phyloP scores from a whole-genome alignment of 1,284 basidiomycete species.

The Butyriboletus appendiculatus region DNA sequence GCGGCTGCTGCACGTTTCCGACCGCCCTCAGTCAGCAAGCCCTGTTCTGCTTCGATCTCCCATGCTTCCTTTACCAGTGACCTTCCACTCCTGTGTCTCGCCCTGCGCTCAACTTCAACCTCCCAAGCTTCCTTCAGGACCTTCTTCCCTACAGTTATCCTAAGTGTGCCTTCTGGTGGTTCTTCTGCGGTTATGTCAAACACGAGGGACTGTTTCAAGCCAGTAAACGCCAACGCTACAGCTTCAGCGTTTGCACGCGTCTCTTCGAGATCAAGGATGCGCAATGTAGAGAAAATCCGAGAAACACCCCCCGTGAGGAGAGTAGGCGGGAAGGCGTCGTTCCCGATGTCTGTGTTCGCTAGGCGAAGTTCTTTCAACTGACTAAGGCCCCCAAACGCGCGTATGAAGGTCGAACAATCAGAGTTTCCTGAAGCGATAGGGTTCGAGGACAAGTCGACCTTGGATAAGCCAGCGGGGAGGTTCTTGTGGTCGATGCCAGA shows the following conservation, averaged over 20 bases:
- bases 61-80: slow-evolving; percentile 58
- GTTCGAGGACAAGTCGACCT: slow-evolving; percentile 54
- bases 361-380: slow-evolving; percentile 61
- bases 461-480: slow-evolving; percentile 49
- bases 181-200: slow-evolving; percentile 56
- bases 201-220: slow-evolving; percentile 48
- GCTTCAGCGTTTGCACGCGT: slow-evolving; percentile 53
- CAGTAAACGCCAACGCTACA: slow-evolving; percentile 46
- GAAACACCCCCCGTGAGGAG: slow-evolving; percentile 36
- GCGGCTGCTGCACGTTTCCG: slow-evolving; percentile 59
- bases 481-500: slow-evolving; percentile 50
- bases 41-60: slow-evolving; percentile 77
- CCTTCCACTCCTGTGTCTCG: slow-evolving; percentile 39
- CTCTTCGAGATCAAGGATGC: slow-evolving; percentile 62
- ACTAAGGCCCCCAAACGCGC: slow-evolving; percentile 47
- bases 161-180: slow-evolving; percentile 50
- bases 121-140: slow-evolving; percentile 76
- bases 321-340: slow-evolving; percentile 55
- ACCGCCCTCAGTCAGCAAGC: slow-evolving; percentile 69
- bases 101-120: slow-evolving; percentile 61
- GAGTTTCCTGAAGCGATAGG: slow-evolving; percentile 44
- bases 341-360: slow-evolving; percentile 55
- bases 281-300: slow-evolving; percentile 50
- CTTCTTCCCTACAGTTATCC: slow-evolving; percentile 66
- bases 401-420: slow-evolving; percentile 21